Evolutionary conservation across 176 grass and related monocot genomes (phyloP).

Genomic region (Aechmea fasciata): DNA sequence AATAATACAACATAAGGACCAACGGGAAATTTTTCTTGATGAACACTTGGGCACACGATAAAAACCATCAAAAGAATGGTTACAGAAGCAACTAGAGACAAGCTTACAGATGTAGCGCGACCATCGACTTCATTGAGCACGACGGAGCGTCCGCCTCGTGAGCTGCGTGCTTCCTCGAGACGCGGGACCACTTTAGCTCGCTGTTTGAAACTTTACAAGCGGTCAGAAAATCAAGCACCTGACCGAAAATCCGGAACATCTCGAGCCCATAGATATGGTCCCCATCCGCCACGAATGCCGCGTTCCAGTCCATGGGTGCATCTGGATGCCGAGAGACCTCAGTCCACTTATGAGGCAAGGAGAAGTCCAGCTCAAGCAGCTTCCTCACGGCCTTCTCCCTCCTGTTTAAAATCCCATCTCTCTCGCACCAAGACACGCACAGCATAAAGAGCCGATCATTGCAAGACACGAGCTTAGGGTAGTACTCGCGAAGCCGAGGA

Average conservation of each 20-base stretch:
- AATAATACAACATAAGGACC: background rate
- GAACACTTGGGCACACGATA: background rate
- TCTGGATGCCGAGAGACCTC: constrained; percentile 72
- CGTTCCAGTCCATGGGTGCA: constrained; percentile 86
- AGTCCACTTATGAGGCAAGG: constrained; percentile 29
- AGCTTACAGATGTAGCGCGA: constrained; percentile 37
- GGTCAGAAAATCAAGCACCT: constrained; percentile 80
- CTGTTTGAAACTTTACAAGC: constrained; percentile 34
- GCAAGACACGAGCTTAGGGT: constrained; percentile 62
- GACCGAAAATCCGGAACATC: constrained; percentile 95
- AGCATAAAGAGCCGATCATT: constrained; percentile 56
- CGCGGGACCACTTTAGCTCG: constrained; percentile 46
- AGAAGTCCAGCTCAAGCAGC: constrained; percentile 63
- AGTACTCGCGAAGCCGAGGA: constrained; percentile 57
- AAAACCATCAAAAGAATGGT: background rate
- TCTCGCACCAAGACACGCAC: constrained; percentile 79
- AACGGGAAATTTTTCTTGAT: background rate
- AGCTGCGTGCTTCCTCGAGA: constrained; percentile 42
- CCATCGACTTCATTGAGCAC: constrained; percentile 66
- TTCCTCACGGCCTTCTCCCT: constrained; percentile 81
- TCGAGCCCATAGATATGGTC: constrained; percentile 61
- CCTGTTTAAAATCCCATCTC: constrained; percentile 36
- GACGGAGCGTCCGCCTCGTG: constrained; percentile 62
- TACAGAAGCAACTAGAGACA: background rate
- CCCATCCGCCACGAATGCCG: constrained; percentile 32